Evolutionary conservation across 2,329 filamentous ascomycete species (phyloP), one percentile per base, ranked within the genome.

Genomic region (Rhynchosporium agropyri): DNA sequence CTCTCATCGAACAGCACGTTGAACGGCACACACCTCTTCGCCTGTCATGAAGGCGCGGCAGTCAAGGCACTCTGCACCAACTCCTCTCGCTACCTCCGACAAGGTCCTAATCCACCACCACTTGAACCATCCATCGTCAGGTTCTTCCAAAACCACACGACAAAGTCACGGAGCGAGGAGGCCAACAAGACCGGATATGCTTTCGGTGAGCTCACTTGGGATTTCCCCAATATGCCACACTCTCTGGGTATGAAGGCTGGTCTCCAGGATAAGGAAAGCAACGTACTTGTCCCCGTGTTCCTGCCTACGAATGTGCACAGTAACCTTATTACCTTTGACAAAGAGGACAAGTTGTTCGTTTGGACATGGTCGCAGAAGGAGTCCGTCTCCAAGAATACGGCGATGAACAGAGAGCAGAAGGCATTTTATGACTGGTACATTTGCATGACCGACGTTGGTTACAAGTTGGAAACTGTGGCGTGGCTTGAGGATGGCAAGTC

Each of bases 1-100:
- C 58, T 78, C 20, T 56, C 70, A 1, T 5, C 43, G 3, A 77
- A 80, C 62, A 65, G 68, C 4, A 73, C 74, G 2, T 65, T 77
- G 58, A 75, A 81, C 54, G 76, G 76, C 58, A 53, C 70, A 12
- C 71, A 73, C 7, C 75, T 82, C 13, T 69, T 68, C 4, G 69
- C 80, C 59, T 82, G 80, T 71, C 80, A 81, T 68, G 74, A 76
- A 63, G 80, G 79, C 36, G 79, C 79, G 26, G 79, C 75, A 3
- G 79, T 81, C 60, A 79, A 81, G 68, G 76, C 73, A 9, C 76
- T 81, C 60, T 81, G 80, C 38, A 42, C 46, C 10, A 48, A 65
- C 66, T 43, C 70, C 64, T 59, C 63, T 71, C 45, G 71, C 33
- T 20, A 58, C 42, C 40, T 72, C 60, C 65, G 67, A 57, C 20